These are phyloP conservation scores for Mycena rebaudengoi DNA, from an alignment of 768 basidiomycete species.

Conservation along the genomic window DNA sequence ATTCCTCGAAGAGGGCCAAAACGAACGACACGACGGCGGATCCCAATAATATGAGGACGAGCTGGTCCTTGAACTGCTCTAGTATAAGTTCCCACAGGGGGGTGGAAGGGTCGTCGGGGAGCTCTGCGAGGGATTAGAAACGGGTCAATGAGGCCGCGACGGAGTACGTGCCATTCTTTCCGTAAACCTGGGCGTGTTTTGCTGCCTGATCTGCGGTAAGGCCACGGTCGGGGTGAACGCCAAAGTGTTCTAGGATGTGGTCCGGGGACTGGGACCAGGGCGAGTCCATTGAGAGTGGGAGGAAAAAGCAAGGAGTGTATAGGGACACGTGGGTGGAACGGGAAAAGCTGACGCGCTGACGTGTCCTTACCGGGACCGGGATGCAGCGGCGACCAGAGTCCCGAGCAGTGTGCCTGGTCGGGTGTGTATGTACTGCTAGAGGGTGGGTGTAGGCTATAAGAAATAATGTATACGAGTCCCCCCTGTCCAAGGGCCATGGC, in stretches of 20 bases:
- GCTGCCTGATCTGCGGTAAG: constrained; percentile 72
- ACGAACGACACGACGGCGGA: constrained; percentile 95
- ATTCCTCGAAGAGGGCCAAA: constrained; percentile 87
- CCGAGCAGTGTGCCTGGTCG: no score
- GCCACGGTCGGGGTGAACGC: constrained; percentile 69
- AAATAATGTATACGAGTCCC: no score
- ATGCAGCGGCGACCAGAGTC: no score
- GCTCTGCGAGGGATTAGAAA: constrained; percentile 58
- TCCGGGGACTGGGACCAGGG: constrained; percentile 83
- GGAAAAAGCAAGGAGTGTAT: constrained; percentile 19
- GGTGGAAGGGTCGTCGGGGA: constrained; percentile 92
- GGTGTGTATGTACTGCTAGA: no score
- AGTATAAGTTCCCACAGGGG: constrained; percentile 94
- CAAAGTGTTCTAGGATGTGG: constrained; percentile 77
- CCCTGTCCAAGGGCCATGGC: no score
- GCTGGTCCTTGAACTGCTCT: constrained; percentile 99
- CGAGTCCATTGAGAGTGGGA: constrained; percentile 59
- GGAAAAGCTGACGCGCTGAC: no score
- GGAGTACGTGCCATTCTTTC: constrained; percentile 76
- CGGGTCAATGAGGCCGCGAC: not conserved
- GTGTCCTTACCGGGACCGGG: no score
- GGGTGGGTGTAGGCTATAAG: no score
- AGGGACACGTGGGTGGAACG: constrained; percentile 19
- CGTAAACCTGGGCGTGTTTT: constrained; percentile 81
- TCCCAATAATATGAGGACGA: constrained; percentile 94